phyloP scores from a whole-genome alignment of 2,329 filamentous ascomycete species.

The Colletotrichum karsti region DNA sequence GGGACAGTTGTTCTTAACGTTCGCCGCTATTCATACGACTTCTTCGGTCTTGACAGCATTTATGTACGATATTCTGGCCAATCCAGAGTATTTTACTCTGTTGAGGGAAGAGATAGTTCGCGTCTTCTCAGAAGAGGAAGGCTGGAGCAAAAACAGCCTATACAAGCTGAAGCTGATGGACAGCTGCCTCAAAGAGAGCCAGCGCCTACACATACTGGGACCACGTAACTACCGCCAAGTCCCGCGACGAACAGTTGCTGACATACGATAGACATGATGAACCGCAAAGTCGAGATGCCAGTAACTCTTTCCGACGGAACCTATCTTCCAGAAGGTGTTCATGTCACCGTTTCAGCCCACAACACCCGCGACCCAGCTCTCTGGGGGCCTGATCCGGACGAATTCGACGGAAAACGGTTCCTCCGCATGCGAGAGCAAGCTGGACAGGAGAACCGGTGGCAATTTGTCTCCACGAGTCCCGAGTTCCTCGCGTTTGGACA shows the following conservation, averaged over 20 bases:
- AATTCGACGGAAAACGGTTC: constrained; percentile 14
- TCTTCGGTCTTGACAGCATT: constrained; percentile 44
- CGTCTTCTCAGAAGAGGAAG: constrained; percentile 41
- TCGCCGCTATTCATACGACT: constrained; percentile 57
- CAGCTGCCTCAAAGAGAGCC: constrained; percentile 50
- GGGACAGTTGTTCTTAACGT: constrained; percentile 82
- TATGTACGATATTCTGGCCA: constrained; percentile 47
- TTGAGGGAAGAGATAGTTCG: constrained; percentile 51
- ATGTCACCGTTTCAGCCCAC: not conserved
- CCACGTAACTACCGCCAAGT: not conserved
- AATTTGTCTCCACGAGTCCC: constrained; percentile 49
- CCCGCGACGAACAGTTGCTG: not conserved
- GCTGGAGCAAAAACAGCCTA: constrained; percentile 44
- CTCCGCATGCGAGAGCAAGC: constrained; percentile 12
- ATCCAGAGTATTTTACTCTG: constrained; percentile 48
- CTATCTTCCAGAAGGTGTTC: constrained; percentile 2
- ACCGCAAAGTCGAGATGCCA: not conserved
- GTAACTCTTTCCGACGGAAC: constrained; percentile 24
- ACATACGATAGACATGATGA: not conserved
- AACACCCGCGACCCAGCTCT: not conserved
- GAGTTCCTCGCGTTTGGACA: constrained; percentile 46
- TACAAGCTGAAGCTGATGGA: constrained; percentile 49
- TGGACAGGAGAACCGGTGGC: constrained; percentile 36
- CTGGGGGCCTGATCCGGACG: not conserved
- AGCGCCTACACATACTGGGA: constrained; percentile 32